Evolutionary conservation across 140 eudicot species (phyloP), one percentile per base, ranked within the genome.

Genomic region (Senecio squalidus): DNA sequence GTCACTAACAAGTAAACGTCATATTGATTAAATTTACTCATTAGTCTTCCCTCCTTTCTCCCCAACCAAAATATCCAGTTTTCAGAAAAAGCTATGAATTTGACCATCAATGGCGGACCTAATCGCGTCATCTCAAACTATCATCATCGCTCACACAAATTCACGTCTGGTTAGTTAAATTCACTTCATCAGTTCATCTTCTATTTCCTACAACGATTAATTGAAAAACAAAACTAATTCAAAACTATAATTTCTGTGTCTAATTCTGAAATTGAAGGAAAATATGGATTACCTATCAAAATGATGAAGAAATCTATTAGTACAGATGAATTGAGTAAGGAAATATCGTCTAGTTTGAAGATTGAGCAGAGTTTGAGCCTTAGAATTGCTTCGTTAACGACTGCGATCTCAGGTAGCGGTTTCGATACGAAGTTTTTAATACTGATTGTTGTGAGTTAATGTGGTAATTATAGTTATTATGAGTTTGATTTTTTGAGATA

Each of bases 341-440:
- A 55, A 46, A 25, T 56, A 1, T 24, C 43, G 38, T 31, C 67
- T 11, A 4, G 14, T 33, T 63, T 52, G 58, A 55, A 59, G 47
- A 43, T 68, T 41, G 66, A 58, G 23, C 59, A 18, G 74, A 59
- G 43, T 48, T 40, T 62, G 9, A 36, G 75, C 59, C 27, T 74
- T 11, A 66, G 31, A 65, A 39, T 75, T 41, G 14, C 72, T 36
- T 50, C 81, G 38, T 43, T 70, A 10, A 49, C 68, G 34, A 66
- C 75, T n/a, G 81, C 78, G 22, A 27, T 74, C 46, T 41, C 84
- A 64, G 81, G 84, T 79, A 36, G 16, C 18, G 6, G 9, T 50
- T 44, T 13, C 45, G 1, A 6, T 43, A 3, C 3, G 29, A n/a
- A 2, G 29, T 70, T 26, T n/a, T n/a, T n/a, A n/a, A n/a, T n/a